Evolutionary conservation across 495 filamentous ascomycete genomes (phyloP).

Genomic region (Neurospora hispaniola): DNA sequence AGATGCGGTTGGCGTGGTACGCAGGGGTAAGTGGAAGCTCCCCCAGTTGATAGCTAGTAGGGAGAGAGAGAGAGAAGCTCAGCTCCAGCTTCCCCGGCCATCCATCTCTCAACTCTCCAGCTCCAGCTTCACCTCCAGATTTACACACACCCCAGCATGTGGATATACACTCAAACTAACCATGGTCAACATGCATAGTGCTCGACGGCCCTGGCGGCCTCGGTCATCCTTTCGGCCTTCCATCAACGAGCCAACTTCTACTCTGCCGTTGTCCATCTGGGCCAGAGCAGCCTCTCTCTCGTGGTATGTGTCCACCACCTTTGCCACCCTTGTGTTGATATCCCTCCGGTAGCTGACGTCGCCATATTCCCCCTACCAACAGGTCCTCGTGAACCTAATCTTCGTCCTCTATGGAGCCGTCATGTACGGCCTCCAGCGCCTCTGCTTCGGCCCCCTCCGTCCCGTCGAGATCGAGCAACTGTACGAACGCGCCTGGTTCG

Average conservation of each 20-base stretch:
- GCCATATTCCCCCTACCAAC: slow-evolving; percentile 1
- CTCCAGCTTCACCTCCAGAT: neutral
- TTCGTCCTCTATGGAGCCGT: slow-evolving; percentile 65
- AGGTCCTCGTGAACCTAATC: slow-evolving; percentile 84
- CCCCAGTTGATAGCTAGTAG: neutral
- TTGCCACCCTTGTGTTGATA: too few species aligned
- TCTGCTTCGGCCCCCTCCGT: slow-evolving; percentile 85
- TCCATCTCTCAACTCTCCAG: neutral
- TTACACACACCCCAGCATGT: neutral
- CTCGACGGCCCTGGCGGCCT: slow-evolving; percentile 68
- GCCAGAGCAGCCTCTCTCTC: slow-evolving; percentile 87
- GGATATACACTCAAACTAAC: slow-evolving; percentile 4
- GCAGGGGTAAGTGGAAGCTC: slow-evolving; percentile 38
- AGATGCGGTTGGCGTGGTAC: slow-evolving; percentile 47
- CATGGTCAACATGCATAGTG: slow-evolving; percentile 33
- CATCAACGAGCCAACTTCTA: slow-evolving; percentile 96
- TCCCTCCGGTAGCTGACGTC: neutral
- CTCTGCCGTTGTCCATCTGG: slow-evolving; percentile 87
- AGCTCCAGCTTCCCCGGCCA: neutral
- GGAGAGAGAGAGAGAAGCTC: neutral
- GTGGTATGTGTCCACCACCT: slow-evolving; percentile 48
- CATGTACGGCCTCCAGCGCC: slow-evolving; percentile 76
- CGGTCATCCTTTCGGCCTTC: slow-evolving; percentile 79
- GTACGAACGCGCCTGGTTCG: slow-evolving; percentile 96
- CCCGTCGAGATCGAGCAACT: slow-evolving; percentile 93